Evolutionary conservation across 2,329 filamentous ascomycete genomes (phyloP).

Genomic region (Colletotrichum godetiae): DNA sequence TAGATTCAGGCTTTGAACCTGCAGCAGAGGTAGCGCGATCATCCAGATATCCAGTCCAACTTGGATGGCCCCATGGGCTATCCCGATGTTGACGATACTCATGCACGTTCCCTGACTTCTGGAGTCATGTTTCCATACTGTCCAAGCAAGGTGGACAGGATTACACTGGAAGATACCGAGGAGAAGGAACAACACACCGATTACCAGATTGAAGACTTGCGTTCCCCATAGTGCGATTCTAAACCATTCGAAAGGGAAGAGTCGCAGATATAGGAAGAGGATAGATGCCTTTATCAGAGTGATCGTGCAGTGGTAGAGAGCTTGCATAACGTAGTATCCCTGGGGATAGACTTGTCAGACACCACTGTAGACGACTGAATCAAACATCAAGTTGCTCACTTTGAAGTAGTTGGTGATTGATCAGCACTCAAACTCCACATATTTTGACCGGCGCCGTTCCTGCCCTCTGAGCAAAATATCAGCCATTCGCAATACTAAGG

Average conservation of each 20-base stretch:
- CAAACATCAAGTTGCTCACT: background rate
- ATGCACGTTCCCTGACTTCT: background rate
- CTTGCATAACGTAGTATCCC: background rate
- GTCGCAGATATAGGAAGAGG: constrained; percentile 48
- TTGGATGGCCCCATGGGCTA: background rate
- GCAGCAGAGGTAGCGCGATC: background rate
- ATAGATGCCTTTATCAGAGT: constrained; percentile 51
- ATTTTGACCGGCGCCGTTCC: background rate
- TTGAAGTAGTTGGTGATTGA: background rate
- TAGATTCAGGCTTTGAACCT: background rate
- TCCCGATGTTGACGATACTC: background rate
- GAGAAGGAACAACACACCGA: constrained; percentile 42
- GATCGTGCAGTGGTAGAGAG: constrained; percentile 41
- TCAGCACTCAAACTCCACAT: background rate
- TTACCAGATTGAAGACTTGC: background rate
- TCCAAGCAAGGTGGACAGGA: background rate
- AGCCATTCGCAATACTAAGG: background rate
- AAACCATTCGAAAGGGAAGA: constrained; percentile 47
- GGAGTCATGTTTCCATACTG: background rate
- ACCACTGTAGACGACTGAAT: background rate
- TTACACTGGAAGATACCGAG: constrained; percentile 43
- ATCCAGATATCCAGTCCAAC: constrained; percentile 9
- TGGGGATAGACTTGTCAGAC: background rate
- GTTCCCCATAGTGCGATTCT: constrained; percentile 39
- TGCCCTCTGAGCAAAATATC: background rate